These are phyloP conservation scores for Millerozyma acaciae DNA, from an alignment of 805 yeast genomes.

Conservation along the genomic window DNA sequence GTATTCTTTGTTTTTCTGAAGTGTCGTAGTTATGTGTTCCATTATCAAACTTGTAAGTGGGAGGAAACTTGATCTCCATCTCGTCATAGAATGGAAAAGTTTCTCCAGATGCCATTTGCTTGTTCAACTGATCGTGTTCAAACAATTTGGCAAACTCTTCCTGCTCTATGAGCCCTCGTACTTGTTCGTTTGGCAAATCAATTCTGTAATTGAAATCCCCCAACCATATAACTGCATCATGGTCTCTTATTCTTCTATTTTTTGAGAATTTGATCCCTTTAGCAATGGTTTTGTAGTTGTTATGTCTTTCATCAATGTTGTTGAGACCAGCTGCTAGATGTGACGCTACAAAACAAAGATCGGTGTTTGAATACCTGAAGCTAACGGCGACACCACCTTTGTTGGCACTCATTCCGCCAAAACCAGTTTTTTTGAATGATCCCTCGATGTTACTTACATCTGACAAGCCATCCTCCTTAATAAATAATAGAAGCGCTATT, in stretches of 20 bases:
- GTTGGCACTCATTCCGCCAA: constrained; percentile 84
- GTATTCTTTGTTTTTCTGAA: constrained; percentile 87
- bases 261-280: constrained; percentile 64
- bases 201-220: constrained; percentile 94
- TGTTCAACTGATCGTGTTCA: constrained; percentile 72
- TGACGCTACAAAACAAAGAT: constrained; percentile 73
- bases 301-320: constrained; percentile 77
- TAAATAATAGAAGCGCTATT: constrained; percentile 64
- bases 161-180: constrained; percentile 49
- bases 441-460: constrained; percentile 63
- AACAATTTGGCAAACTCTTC: constrained; percentile 50
- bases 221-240: constrained; percentile 86
- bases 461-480: constrained; percentile 48
- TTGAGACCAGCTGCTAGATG: constrained; percentile 94
- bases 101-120: constrained; percentile 64
- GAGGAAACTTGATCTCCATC: constrained; percentile 69
- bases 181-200: constrained; percentile 66
- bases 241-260: constrained; percentile 53
- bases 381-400: constrained; percentile 80
- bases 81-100: constrained; percentile 78
- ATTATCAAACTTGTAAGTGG: constrained; percentile 90
- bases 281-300: constrained; percentile 76
- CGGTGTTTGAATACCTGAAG: constrained; percentile 60
- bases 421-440: constrained; percentile 81
- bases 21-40: constrained; percentile 80